phyloP scores from a whole-genome alignment of 495 filamentous ascomycete genomes.

The Neurospora sp. region DNA sequence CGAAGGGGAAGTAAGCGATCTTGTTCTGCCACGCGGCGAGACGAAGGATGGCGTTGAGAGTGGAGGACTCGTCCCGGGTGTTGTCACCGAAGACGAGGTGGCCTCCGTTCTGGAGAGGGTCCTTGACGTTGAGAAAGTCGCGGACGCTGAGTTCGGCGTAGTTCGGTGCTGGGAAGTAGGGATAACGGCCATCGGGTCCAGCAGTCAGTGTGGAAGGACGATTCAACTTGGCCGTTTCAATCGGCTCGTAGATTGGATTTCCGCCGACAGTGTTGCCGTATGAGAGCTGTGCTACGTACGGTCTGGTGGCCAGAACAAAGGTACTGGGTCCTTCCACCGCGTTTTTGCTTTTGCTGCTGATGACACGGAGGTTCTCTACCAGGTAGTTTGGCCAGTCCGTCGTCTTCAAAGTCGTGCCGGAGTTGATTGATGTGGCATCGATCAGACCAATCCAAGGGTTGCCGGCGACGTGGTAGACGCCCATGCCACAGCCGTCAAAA shows the following conservation, averaged over 20 bases:
- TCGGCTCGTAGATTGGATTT: slow-evolving; percentile 48
- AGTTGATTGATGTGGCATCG: slow-evolving; percentile 31
- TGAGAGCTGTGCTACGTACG: slow-evolving; percentile 23
- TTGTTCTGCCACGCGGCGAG: slow-evolving; percentile 24
- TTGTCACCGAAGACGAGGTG: slow-evolving; percentile 26
- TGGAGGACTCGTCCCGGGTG: slow-evolving; percentile 26
- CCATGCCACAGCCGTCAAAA: slow-evolving; percentile 45
- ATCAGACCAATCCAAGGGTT: slow-evolving; percentile 31
- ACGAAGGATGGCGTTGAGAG: slow-evolving; percentile 29
- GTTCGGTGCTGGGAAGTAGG: slow-evolving; percentile 25
- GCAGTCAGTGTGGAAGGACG: slow-evolving; percentile 20
- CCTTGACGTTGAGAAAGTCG: slow-evolving; percentile 37
- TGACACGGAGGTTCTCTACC: slow-evolving; percentile 28
- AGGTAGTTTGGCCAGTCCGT: slow-evolving; percentile 27
- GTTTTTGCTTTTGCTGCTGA: slow-evolving; percentile 14
- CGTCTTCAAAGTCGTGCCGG: slow-evolving; percentile 27
- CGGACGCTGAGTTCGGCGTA: slow-evolving; percentile 23
- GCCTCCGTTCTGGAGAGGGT: slow-evolving; percentile 31
- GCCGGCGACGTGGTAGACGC: slow-evolving; percentile 44
- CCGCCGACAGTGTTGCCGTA: slow-evolving; percentile 49
- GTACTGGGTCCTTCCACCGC: slow-evolving; percentile 20
- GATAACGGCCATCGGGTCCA: slow-evolving; percentile 21
- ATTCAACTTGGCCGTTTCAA: slow-evolving; percentile 20
- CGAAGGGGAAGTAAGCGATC: slow-evolving; percentile 39
- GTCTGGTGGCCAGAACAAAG: slow-evolving; percentile 14